Conservation (phyloP, 208 protist species). For the Trypanosoma caninum region DNA sequence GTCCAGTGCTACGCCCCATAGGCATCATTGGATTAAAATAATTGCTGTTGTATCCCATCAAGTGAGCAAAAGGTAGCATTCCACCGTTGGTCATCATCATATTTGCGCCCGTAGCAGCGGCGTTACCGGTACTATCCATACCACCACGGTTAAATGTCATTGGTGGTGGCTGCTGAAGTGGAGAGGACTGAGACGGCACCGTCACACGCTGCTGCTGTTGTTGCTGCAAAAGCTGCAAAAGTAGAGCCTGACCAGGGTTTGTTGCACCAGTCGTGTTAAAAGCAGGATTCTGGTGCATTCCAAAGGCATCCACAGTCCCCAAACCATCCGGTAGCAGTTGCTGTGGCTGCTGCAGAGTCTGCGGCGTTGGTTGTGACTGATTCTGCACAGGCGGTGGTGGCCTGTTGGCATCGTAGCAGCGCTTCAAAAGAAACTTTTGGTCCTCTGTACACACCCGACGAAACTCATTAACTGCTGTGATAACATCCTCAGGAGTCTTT, state of each 20-base stretch:
- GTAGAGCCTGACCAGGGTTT: conserved; percentile 8
- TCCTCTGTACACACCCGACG: conserved; percentile 66
- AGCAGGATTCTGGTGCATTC: conserved; percentile 1
- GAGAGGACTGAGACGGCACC: conserved; percentile 5
- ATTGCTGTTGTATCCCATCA: conserved; percentile 8
- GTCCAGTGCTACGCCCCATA: conserved; percentile 3
- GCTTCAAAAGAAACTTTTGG: conserved; percentile 51
- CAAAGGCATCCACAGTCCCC: conserved; percentile 6
- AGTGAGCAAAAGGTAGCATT: conserved; percentile 17
- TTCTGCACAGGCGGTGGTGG: conserved; percentile 21
- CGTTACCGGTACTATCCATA: not conserved
- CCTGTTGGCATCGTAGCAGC: conserved; percentile 66
- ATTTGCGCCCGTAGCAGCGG: not conserved
- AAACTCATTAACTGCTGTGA: conserved; percentile 77
- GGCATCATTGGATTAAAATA: conserved; percentile 26
- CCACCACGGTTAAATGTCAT: conserved; percentile 10
- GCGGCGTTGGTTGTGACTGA: conserved; percentile 9
- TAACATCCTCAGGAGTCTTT: conserved; percentile 74
- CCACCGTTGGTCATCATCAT: conserved; percentile 14
- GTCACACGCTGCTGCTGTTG: conserved; percentile 12
- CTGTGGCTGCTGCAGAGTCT: conserved; percentile 21
- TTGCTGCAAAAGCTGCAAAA: conserved; percentile 20
- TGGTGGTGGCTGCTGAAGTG: conserved; percentile 23
- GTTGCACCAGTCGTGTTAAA: not conserved
- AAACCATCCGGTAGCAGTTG: not conserved